Percentiles rank a stretch among this genome's conserved stretches.
Evolutionary conservation across 2,329 filamentous ascomycete genomes (phyloP).

Genomic region (Ophiostoma montium): DNA sequence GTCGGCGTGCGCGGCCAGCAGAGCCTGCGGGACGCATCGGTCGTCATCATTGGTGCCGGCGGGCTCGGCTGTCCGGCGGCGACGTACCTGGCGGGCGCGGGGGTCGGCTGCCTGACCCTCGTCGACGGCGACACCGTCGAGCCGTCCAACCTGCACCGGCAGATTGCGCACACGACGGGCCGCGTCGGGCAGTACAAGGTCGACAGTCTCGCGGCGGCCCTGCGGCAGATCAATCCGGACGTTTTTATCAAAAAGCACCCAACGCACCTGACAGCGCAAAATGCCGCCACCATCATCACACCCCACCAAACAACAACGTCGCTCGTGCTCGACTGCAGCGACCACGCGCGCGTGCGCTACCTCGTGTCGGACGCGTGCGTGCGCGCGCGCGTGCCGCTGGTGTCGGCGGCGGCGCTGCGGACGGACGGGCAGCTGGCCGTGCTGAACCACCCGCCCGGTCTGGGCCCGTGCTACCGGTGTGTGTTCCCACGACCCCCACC

Average conservation of each 20-base stretch:
- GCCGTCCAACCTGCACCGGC: constrained; percentile 79
- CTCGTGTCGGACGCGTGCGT: constrained; percentile 85
- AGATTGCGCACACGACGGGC: constrained; percentile 63
- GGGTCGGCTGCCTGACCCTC: constrained; percentile 69
- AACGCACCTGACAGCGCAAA: constrained; percentile 52
- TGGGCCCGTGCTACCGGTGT: constrained; percentile 85
- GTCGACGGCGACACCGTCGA: constrained; percentile 85
- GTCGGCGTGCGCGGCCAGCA: constrained; percentile 71
- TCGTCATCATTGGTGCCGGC: constrained; percentile 76
- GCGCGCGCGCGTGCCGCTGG: constrained; percentile 60
- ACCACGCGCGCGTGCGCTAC: constrained; percentile 83
- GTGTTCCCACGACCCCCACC: constrained; percentile 83
- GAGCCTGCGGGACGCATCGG: constrained; percentile 50
- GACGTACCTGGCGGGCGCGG: constrained; percentile 82
- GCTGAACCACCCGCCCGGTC: constrained; percentile 64
- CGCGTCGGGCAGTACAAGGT: constrained; percentile 68
- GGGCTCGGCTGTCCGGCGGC: constrained; percentile 87
- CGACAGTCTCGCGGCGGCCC: constrained; percentile 52
- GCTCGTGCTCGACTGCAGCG: constrained; percentile 84
- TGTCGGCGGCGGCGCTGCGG: constrained; percentile 80
- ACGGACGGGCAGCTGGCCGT: constrained; percentile 84
- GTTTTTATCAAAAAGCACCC: constrained; percentile 49
- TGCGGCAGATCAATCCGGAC: constrained; percentile 55
- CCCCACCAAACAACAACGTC: background rate
- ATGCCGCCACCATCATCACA: constrained; percentile 51